Evolutionary conservation across 768 basidiomycete genomes (phyloP).

Genomic region (Boletellus sp.): DNA sequence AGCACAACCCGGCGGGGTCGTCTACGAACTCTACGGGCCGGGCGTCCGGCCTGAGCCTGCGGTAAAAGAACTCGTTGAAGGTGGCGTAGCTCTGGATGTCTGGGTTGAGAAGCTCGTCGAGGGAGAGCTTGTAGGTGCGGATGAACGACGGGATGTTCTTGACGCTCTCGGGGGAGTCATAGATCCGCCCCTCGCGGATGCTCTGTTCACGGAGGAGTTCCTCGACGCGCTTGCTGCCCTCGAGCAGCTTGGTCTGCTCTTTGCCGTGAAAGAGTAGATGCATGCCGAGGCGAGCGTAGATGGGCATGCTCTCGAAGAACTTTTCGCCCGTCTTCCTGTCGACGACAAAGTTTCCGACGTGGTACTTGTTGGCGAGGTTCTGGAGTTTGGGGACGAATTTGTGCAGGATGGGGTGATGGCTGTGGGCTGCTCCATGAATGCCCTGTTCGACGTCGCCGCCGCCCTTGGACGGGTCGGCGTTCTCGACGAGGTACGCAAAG

Average conservation of each 20-base stretch:
- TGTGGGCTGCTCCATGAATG: conserved; percentile 36
- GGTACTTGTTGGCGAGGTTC: conserved; percentile 47
- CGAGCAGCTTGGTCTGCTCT: conserved; percentile 47
- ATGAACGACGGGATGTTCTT: conserved; percentile 55
- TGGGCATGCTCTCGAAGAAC: conserved; percentile 73
- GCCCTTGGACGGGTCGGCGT: conserved; percentile 8
- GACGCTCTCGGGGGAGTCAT: conserved; percentile 49
- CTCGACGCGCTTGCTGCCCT: conserved; percentile 44
- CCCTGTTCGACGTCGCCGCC: conserved; percentile 18
- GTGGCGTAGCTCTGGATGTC: conserved; percentile 57
- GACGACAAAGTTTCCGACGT: conserved; percentile 58
- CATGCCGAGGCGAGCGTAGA: conserved; percentile 71
- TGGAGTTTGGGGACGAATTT: conserved; percentile 54
- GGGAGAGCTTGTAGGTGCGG: conserved; percentile 49
- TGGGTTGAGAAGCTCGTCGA: conserved; percentile 58
- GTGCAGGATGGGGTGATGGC: conserved; percentile 38
- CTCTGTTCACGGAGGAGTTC: conserved; percentile 52
- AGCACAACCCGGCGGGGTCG: conserved; percentile 52
- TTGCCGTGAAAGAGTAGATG: conserved; percentile 67
- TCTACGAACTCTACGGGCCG: conserved; percentile 57
- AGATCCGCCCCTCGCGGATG: conserved; percentile 52
- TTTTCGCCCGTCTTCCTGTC: conserved; percentile 45
- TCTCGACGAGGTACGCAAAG: conserved; percentile 19
- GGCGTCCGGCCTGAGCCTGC: conserved; percentile 54
- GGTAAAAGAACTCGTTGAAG: conserved; percentile 78